Evolutionary conservation across 202 grass and related monocot genomes (phyloP), one percentile per base, ranked within the genome.

Genomic region (Alloteropsis angusta): DNA sequence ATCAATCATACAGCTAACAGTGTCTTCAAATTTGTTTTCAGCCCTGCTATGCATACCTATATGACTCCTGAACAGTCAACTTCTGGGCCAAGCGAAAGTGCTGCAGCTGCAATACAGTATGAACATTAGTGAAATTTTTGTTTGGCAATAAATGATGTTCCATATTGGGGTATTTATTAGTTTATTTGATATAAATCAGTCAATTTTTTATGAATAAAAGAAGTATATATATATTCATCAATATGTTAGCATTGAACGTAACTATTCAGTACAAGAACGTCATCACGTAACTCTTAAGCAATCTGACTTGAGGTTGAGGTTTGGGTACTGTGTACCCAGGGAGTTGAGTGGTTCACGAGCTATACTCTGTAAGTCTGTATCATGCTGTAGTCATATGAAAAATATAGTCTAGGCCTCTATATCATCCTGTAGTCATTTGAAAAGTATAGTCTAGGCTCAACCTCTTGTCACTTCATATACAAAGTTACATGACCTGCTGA

Each of bases 1-100:
- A 85, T 49, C 82, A 89, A 85, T 82, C 77, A 85, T 77, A 52
- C 43, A 81, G 12, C 47, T 81, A 81, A 81, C 36, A 60, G 71
- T 47, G 42, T 25, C 17, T 64, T 48, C 35, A 80, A 47, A 58
- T 84, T 71, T 70, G n/a, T 68, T 84, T 75, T 41, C 32, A 88
- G n/a, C 37, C 7, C 45, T 38, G 35, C 28, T 74, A 43, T 36
- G 62, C 23, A 35, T 75, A 12, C 26, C 36, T 68, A 26, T 78
- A 10, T 54, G 41, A 41, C 78, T 79, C 41, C 44, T 50, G 16
- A 61, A 44, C 3, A 23, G 16, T 49, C 15, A 39, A 60, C 6
- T 60, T 18, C 53, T 45, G n/a, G 42, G 6, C 9, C 18, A 73
- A 53, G 59, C 17, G 55, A 10, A 45, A 41, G 35, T 41, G 35